Evolutionary conservation across 352 stramenopile species (phyloP), one percentile per base, ranked within the genome.

Genomic region (Bremia lactucae): DNA sequence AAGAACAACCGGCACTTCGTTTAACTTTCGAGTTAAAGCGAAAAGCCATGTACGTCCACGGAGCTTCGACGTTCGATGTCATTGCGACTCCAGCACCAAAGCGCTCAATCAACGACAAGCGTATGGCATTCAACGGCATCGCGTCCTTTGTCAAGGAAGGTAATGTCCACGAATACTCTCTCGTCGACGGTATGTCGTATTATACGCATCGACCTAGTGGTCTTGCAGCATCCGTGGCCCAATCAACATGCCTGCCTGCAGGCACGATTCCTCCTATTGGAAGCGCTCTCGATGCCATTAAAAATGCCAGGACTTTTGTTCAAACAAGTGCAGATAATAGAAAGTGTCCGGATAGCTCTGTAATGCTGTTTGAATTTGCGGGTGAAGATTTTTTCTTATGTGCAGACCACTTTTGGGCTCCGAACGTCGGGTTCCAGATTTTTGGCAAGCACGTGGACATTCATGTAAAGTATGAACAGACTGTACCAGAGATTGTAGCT

Each of bases 321-420:
- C 29, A 60, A 15, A 25, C 42, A 10, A 31, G n/a, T 19, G 22
- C 26, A 2, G 22, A 25, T 0, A 40, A 50, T 13, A 19, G 46
- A 15, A 60, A 53, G 25, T 58, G 55, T 40, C 43, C 47, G 3
- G 20, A 35, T 16, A 55, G 49, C 1, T 54, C 53, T 2, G 23
- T 62, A 7, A 49, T 65, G 47, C 44, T 55, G 2, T 61, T 69
- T 29, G 28, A 47, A 8, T 76, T 80, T 40, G 65, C 62, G 16
- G 55, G 62, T 10, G 55, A 79, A 36, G 25, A 57, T 15, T 79
- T 69, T 31, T 44, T 68, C 13, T n/a, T 76, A 29, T 76, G 68
- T 36, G 54, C 61, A 15, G 33, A 29, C 14, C 45, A 35, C 24
- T 54, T 51, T 11, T 52, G 55, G 49, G 16, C 52, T 31, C 31